These are phyloP conservation scores for Passalora sequoiae DNA, from an alignment of 2,329 filamentous ascomycete species.

Conservation along the genomic window DNA sequence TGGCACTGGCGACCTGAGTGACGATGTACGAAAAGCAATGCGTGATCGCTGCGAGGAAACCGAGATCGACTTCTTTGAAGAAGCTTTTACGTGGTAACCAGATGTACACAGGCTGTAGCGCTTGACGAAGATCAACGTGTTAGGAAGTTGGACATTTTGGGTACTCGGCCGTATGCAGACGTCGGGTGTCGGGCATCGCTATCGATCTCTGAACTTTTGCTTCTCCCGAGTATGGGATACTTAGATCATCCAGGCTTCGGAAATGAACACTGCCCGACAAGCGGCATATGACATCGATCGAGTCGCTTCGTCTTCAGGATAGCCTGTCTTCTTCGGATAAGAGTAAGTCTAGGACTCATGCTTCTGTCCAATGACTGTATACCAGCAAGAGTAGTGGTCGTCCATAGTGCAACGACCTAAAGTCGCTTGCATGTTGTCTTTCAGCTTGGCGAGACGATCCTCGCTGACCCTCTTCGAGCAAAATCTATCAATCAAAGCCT, in stretches of 20 bases:
- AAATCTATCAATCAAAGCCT: neutral
- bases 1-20: slow-evolving; percentile 66
- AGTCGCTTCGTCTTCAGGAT: too few species aligned
- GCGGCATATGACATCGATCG: too few species aligned
- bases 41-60: slow-evolving; percentile 59
- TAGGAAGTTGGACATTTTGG: neutral
- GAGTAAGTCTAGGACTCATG: too few species aligned
- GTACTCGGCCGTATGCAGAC: neutral
- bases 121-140: neutral
- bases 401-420: neutral
- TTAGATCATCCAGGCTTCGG: neutral
- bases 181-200: neutral
- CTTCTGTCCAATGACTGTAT: too few species aligned
- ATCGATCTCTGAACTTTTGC: neutral
- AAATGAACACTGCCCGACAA: too few species aligned
- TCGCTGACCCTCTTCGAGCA: neutral
- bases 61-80: slow-evolving; percentile 72
- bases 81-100: slow-evolving; percentile 63
- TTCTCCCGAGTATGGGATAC: neutral
- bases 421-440: neutral
- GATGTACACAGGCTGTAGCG: neutral
- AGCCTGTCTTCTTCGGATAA: too few species aligned
- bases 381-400: too few species aligned
- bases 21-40: slow-evolving; percentile 67
- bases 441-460: neutral